phyloP scores from a whole-genome alignment of 805 yeast species.

The Sungouiella thailandica region DNA sequence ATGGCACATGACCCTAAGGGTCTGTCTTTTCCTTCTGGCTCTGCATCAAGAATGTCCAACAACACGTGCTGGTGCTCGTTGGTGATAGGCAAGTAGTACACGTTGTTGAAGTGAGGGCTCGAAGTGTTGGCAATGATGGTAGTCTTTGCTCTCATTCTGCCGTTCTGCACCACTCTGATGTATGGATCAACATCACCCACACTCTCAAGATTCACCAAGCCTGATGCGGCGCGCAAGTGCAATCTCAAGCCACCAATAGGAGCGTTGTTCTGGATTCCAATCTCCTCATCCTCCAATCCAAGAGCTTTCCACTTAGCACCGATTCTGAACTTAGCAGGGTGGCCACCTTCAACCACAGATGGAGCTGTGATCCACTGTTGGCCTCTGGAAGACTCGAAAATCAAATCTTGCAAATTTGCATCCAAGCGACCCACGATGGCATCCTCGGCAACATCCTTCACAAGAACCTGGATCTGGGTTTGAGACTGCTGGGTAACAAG shows the following conservation, averaged over 20 bases:
- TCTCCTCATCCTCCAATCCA: conserved; percentile 44
- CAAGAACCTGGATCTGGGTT: conserved; percentile 49
- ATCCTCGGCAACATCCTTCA: conserved; percentile 58
- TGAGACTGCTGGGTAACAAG: conserved; percentile 57
- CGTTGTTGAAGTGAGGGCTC: conserved; percentile 57
- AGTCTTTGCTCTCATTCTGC: conserved; percentile 53
- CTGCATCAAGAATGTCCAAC: conserved; percentile 63
- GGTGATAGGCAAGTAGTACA: conserved; percentile 54
- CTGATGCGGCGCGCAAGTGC: conserved; percentile 49
- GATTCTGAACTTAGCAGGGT: conserved; percentile 40
- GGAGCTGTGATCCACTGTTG: conserved; percentile 45
- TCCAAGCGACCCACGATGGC: conserved; percentile 49
- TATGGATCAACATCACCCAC: conserved; percentile 78
- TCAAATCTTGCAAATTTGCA: conserved; percentile 49
- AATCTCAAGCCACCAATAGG: conserved; percentile 67
- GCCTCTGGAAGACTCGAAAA: conserved; percentile 46
- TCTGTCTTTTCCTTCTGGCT: conserved; percentile 59
- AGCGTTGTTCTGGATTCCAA: conserved; percentile 42
- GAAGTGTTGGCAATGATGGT: conserved; percentile 47
- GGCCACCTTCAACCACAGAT: conserved; percentile 41
- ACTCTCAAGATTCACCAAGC: conserved; percentile 53
- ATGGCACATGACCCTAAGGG: conserved; percentile 55
- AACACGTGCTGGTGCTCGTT: conserved; percentile 56
- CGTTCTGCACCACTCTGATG: conserved; percentile 53
- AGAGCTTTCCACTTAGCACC: conserved; percentile 70